Evolutionary conservation across 495 filamentous ascomycete genomes (phyloP), one percentile per base, ranked within the genome.

Genomic region (Hyaloscypha hepaticicola): DNA sequence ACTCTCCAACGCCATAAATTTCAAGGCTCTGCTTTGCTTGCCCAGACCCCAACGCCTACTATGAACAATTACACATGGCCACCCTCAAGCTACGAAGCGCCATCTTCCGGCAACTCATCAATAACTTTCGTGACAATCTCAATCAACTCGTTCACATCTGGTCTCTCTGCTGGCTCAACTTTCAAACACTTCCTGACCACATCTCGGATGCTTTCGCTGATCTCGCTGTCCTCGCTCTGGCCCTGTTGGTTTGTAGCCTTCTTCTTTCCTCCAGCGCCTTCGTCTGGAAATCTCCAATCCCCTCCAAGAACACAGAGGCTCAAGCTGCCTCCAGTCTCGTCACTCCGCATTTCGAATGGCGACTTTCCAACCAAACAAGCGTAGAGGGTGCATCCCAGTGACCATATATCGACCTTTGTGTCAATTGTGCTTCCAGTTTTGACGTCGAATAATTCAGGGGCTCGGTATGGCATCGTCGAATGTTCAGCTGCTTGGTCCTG

Each of bases 371-470:
- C 91, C 22, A 99, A 78, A 67, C 96, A 97, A 24, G 96, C 94
- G 77, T 96, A 99, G 38, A 99, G 80, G 0, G 96, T 98, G 78
- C 94, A 97, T 28, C 95, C 95, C 24, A 99, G 79, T 3, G 91
- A 96, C 95, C 95, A 99, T 68, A 99, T 96, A 72, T 99, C 95
- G 48, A 96, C 95, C 74, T 97, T 98, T 21, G 95, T 96, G 73
- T 99, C 95, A 70, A 99, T 88, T 52, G 91, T 84, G 11, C 88
- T 89, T 38, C 92, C 94, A 3, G 93, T 97, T 75, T 97, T 96
- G 61, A 98, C 96, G 72, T 99, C 95, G 74, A 99, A 99, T 34
- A 99, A 87, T 76, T 99, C 95, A 0, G 95, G 95, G 2, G 95
- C 95, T 56, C 95, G 92, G 77, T 99, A 99, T 1, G 96, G 94